A percentile compares a stretch with the other conserved stretches of the same genome.
These are phyloP conservation scores for Lavandula angustifolia DNA, from an alignment of 257 asterid species.

Conservation along the genomic window DNA sequence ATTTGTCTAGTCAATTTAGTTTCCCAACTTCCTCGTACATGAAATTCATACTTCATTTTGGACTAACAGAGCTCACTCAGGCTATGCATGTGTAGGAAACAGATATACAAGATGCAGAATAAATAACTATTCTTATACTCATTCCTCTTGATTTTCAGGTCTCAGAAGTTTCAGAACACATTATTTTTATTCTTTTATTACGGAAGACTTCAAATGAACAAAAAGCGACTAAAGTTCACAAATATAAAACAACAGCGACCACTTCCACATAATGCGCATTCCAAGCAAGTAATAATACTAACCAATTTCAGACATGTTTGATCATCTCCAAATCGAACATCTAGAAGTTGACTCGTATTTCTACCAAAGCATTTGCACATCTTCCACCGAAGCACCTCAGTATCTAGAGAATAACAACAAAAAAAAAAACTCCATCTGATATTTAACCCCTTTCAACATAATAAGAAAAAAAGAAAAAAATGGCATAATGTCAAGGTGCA, in stretches of 20 bases:
- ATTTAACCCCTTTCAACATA: conserved; percentile 19
- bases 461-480: neutral
- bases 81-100: conserved; percentile 37
- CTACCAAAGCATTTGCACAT: conserved; percentile 65
- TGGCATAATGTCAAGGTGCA: neutral
- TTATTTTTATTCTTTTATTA: too few species aligned
- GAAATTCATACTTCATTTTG: conserved; percentile 37
- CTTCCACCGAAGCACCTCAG: conserved; percentile 63
- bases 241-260: conserved; percentile 16
- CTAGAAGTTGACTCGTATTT: conserved; percentile 57
- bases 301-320: conserved; percentile 75
- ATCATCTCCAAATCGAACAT: conserved; percentile 72
- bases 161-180: too few species aligned
- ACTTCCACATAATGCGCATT: conserved; percentile 17
- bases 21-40: conserved; percentile 4
- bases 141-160: too few species aligned
- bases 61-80: conserved; percentile 50
- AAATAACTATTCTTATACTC: neutral
- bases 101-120: conserved; percentile 36
- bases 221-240: neutral
- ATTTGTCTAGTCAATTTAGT: neutral
- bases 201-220: too few species aligned
- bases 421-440: conserved; percentile 15
- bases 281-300: conserved; percentile 37
- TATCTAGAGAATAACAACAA: conserved; percentile 46